Evolutionary conservation across 2,329 filamentous ascomycete genomes (phyloP), one percentile per base, ranked within the genome.

Genomic region (Teratosphaeria nubilosa): DNA sequence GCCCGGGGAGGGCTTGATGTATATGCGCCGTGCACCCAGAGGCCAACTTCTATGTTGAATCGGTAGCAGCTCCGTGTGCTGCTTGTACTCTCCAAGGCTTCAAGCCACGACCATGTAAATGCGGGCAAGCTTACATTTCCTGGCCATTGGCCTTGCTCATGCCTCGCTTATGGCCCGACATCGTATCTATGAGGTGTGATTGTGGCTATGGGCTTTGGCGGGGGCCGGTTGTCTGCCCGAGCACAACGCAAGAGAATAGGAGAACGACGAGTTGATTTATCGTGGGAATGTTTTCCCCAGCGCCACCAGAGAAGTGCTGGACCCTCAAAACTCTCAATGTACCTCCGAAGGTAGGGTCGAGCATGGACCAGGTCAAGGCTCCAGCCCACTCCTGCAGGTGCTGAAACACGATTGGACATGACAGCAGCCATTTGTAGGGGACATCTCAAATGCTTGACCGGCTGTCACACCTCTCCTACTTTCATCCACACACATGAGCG

Each of bases 71-170:
- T 30, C 25, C 32, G 32, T n/a, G 30, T 37, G 13, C 20, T 14
- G 53, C 34, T 5, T 41, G 13, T n/a, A 31, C 25, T 24, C n/a
- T 56, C 45, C 20, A 2, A 48, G 41, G 41, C 41, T 48, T 22
- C 41, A 48, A 48, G 41, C 41, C 41, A 22, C 41, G 41, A 22
- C 41, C 41, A 48, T 20, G 41, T 48, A 48, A n/a, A 20, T 48
- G 58, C 51, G 51, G 16, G 51, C 50, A 53, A 25, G 24, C 67
- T 53, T 54, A 69, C 68, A 71, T 66, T 63, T 70, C 67, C 63
- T 69, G 59, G 58, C 68, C 69, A 62, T 68, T 70, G 58, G 68
- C 66, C 64, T 69, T 69, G 63, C 58, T 63, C 60, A 70, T 65
- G 61, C 66, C 63, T 27, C 69, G 59, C 63, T 67, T 62, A 63